Base-by-base conservation (phyloP, 163 green algal species). In the Scenedesmus sp. region DNA sequence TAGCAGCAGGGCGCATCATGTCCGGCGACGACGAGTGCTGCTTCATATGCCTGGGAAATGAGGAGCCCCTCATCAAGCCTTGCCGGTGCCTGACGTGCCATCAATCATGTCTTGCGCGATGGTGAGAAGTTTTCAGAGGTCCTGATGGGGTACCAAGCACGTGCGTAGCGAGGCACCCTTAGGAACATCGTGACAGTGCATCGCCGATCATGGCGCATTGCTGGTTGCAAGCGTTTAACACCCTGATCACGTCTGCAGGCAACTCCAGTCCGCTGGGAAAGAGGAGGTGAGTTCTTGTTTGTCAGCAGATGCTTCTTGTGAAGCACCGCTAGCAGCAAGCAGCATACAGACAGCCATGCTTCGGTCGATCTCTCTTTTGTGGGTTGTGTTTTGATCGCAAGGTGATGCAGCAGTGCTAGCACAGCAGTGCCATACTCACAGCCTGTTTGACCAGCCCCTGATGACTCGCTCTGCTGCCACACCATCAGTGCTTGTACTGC, bases 211-310 rank as follows among this genome's bases (percentile, higher is more conserved):
- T 15, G 20, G 23, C 5, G 70, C 2, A 15, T 79, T 79, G 70
- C 70, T 79, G 70, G 46, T 52, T 52, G 70, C 70, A 79, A 52
- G 6, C 16, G 13, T 15, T 23, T 79, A 52, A 79, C 70, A 6
- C 23, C 46, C 23, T 79, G 70, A 79, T 52, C 8, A 18, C 26
- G 82, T 76, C 5, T 67, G 85, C 85, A 90, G 92, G 92, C 92
- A 94, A 34, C 64, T 94, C 10, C 88, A 92, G 59, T 91, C 88
- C 2, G 92, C 92, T 60, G 92, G 92, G 60, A 93, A 87, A 66
- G 52, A 93, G 56, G 87, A 90, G 84, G 84, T 89, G 34, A 77
- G 84, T 54, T n/a, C 18, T 6, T 3, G 20, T 18, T 0, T 7
- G 13, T 13, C 70, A 79, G 70, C 23, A 79, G 66, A 26, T 52